A percentile compares a stretch with the other conserved stretches of the same genome.
phyloP scores from a whole-genome alignment of 257 asterid genomes.

The Phtheirospermum japonicum region DNA sequence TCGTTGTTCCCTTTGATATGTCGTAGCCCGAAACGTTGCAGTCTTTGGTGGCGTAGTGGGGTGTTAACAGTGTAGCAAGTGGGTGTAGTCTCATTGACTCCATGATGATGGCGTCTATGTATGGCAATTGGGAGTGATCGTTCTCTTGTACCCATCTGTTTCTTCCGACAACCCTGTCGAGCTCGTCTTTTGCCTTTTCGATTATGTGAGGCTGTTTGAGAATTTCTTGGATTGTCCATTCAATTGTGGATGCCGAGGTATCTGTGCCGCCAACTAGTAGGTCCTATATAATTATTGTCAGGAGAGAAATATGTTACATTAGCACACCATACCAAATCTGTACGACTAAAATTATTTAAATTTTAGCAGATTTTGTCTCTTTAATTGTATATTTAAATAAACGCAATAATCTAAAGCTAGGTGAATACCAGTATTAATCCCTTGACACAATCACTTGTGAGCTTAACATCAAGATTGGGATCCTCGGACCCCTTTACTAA shows the following conservation, averaged over 20 bases:
- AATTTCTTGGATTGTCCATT: constrained; percentile 38
- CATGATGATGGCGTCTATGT: constrained; percentile 37
- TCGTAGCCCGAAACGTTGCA: constrained; percentile 31
- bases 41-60: constrained; percentile 32
- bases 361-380: no score
- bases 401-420: no score
- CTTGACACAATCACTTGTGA: constrained; percentile 37
- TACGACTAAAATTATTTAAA: no score
- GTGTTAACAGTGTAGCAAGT: constrained; percentile 23
- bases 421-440: constrained; percentile 27
- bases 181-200: constrained; percentile 35
- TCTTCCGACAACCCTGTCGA: constrained; percentile 33
- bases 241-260: constrained; percentile 31
- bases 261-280: constrained; percentile 30
- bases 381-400: no score
- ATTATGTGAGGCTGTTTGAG: constrained; percentile 27
- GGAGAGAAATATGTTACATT: no score
- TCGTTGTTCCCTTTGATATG: constrained; percentile 28
- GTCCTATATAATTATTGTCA: constrained; percentile 17
- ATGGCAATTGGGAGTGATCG: constrained; percentile 33
- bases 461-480: constrained; percentile 33
- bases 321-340: no score
- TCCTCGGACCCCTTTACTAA: constrained; percentile 29
- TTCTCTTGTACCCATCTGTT: constrained; percentile 41
- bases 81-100: constrained; percentile 40